These are phyloP conservation scores for Colletotrichum aenigma DNA, from an alignment of 2,329 filamentous ascomycete species.

Conservation along the genomic window DNA sequence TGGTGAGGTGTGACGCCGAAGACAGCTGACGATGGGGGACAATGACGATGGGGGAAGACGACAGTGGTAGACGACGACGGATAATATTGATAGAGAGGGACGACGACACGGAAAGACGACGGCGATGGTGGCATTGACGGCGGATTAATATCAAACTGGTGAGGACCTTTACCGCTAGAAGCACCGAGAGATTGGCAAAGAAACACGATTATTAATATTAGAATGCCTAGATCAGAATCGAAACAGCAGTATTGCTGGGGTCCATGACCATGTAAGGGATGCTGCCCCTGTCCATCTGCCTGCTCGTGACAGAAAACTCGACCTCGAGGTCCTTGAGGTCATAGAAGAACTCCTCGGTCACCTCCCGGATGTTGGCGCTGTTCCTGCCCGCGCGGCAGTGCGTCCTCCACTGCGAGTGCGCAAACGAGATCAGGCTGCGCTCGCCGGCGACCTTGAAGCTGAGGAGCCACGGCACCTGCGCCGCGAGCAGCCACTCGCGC, in stretches of 20 bases:
- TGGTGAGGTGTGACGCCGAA: not conserved
- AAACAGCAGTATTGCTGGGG: slow-evolving; percentile 39
- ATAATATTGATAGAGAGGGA: not conserved
- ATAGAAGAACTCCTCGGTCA: slow-evolving; percentile 30
- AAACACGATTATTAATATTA: not conserved
- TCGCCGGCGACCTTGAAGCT: slow-evolving; percentile 45
- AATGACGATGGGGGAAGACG: no score
- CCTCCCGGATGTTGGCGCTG: slow-evolving; percentile 25
- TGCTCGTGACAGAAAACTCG: slow-evolving; percentile 32
- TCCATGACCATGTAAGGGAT: slow-evolving; percentile 44
- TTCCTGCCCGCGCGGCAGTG: slow-evolving; percentile 26
- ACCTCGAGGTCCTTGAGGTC: slow-evolving; percentile 30
- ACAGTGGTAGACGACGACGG: no score
- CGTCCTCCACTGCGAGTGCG: slow-evolving; percentile 38
- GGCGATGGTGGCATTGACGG: not conserved
- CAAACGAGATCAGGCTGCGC: slow-evolving; percentile 44
- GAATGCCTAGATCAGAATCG: slow-evolving; percentile 25
- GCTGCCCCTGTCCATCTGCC: slow-evolving; percentile 33
- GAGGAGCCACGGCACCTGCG: slow-evolving; percentile 49
- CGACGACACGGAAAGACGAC: not conserved
- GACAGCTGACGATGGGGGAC: no score
- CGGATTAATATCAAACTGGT: not conserved
- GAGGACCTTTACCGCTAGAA: not conserved
- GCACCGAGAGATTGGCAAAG: not conserved
- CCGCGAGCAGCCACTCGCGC: slow-evolving; percentile 48